phyloP scores from a whole-genome alignment of 305 asterid genomes.

The Fraxinus dipetala region DNA sequence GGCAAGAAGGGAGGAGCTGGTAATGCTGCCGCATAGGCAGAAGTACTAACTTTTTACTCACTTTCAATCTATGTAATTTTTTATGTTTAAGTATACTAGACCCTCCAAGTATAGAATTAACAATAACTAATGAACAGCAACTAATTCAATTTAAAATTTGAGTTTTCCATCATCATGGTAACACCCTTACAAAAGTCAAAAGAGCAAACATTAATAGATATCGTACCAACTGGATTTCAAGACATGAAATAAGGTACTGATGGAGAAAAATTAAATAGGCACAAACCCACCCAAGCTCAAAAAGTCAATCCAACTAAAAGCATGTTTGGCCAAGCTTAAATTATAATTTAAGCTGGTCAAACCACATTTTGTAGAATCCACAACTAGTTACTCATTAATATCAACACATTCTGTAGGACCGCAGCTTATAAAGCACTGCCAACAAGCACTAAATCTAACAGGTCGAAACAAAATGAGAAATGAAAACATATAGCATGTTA shows the following conservation, averaged over 20 bases:
- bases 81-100: not conserved
- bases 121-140: not conserved
- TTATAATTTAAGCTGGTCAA: no score
- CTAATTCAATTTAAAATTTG: not conserved
- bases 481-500: constrained; percentile 12
- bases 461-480: not conserved
- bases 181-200: not conserved
- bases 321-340: not conserved
- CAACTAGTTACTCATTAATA: no score
- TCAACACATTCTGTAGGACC: no score
- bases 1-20: not conserved
- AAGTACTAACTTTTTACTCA: not conserved
- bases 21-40: not conserved
- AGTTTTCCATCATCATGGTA: not conserved
- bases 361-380: no score
- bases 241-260: not conserved
- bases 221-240: not conserved
- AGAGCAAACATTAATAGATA: not conserved
- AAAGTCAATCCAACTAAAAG: not conserved
- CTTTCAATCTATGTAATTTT: not conserved
- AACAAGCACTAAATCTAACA: not conserved
- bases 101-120: not conserved
- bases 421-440: not conserved
- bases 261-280: not conserved
- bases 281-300: not conserved